Percentiles rank a stretch among this genome's conserved stretches.
phyloP scores from a whole-genome alignment of 2,329 filamentous ascomycete genomes.

The Cytospora leucostoma region DNA sequence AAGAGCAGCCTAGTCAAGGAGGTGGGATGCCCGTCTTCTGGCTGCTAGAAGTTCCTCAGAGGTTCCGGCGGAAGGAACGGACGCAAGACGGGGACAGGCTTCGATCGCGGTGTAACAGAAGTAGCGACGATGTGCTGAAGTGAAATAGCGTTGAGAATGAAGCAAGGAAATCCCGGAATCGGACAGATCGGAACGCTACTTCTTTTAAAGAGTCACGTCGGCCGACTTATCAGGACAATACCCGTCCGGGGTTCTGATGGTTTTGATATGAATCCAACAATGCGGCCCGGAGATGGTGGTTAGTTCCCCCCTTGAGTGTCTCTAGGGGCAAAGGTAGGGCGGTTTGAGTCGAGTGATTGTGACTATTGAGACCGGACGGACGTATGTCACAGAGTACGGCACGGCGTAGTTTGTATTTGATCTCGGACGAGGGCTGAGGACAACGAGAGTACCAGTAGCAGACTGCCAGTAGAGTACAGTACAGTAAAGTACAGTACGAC shows the following conservation, averaged over 20 bases:
- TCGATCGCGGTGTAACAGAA: constrained; percentile 23
- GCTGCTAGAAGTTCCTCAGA: background rate
- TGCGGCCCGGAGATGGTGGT: constrained; percentile 1
- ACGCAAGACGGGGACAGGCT: constrained; percentile 8
- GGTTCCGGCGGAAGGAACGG: constrained; percentile 13
- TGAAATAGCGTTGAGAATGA: constrained; percentile 14
- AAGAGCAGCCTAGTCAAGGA: background rate
- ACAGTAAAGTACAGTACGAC: constrained; percentile 19
- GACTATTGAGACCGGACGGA: constrained; percentile 14
- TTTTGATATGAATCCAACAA: constrained; percentile 13
- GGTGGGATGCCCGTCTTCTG: background rate
- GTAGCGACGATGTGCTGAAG: constrained; percentile 17
- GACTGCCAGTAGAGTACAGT: background rate
- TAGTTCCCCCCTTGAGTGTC: constrained; percentile 4
- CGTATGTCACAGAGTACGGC: constrained; percentile 11
- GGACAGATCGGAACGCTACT: constrained; percentile 18
- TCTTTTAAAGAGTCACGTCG: constrained; percentile 12
- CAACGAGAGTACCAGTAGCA: too few relatives aligned
- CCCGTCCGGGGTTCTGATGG: constrained; percentile 13
- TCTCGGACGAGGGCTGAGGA: constrained; percentile 17
- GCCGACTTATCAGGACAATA: constrained; percentile 14
- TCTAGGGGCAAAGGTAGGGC: constrained; percentile 17
- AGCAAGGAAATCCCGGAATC: constrained; percentile 16
- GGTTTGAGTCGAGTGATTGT: constrained; percentile 8
- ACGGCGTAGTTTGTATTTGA: constrained; percentile 8